These are phyloP conservation scores for Cajanus cajan DNA, from an alignment of 306 rosid species.

Conservation along the genomic window DNA sequence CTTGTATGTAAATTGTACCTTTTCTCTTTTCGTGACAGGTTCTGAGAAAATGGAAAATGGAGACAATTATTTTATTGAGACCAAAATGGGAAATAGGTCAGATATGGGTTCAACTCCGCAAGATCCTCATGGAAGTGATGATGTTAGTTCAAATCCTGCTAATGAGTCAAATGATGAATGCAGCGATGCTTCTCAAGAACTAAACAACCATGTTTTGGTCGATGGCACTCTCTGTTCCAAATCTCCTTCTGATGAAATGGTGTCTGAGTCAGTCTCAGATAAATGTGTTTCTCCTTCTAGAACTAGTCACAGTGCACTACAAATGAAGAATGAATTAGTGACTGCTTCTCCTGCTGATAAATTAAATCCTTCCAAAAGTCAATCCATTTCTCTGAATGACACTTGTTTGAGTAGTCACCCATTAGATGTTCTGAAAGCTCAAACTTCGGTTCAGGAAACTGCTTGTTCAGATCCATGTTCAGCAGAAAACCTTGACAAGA, in stretches of 20 bases:
- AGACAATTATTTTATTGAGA: slow-evolving; percentile 34
- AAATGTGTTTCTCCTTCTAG: slow-evolving; percentile 40
- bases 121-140: slow-evolving; percentile 49
- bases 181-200: slow-evolving; percentile 48
- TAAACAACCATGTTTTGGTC: slow-evolving; percentile 27
- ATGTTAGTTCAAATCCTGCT: slow-evolving; percentile 36
- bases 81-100: slow-evolving; percentile 28
- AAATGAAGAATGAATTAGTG: slow-evolving; percentile 18
- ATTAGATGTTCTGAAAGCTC: slow-evolving; percentile 22
- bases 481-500: slow-evolving; percentile 33
- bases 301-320: background rate
- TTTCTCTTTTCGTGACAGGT: slow-evolving; percentile 41
- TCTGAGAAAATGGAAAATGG: slow-evolving; percentile 42
- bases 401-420: slow-evolving; percentile 26
- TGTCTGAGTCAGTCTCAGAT: slow-evolving; percentile 35
- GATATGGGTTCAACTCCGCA: slow-evolving; percentile 44
- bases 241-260: slow-evolving; percentile 38
- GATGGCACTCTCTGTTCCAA: slow-evolving; percentile 30
- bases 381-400: slow-evolving; percentile 16
- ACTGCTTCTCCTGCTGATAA: slow-evolving; percentile 18
- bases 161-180: slow-evolving; percentile 43
- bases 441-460: slow-evolving; percentile 34
- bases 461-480: slow-evolving; percentile 28
- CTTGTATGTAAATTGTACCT: background rate
- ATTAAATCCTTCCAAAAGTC: slow-evolving; percentile 30